A percentile compares a stretch with the other conserved stretches of the same genome.
Conservation (phyloP, 768 basidiomycete genomes). For the Neoboletus magnificus region DNA sequence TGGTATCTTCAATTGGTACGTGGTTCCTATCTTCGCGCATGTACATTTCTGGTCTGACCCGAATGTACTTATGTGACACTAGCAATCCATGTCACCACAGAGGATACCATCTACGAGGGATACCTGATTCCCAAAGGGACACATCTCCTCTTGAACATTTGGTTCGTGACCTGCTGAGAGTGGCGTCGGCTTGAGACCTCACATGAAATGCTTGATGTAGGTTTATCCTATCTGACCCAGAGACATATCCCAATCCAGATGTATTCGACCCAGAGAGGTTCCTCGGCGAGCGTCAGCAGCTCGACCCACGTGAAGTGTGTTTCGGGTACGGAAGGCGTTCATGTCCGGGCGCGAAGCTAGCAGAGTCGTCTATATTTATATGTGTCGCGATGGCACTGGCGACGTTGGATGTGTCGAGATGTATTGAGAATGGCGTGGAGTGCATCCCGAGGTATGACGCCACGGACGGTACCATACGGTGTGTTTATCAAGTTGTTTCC, state of each 20-base stretch:
- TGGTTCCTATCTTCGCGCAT: not conserved
- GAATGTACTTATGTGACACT: too few species aligned
- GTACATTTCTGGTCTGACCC: not conserved
- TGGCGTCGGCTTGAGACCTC: too few species aligned
- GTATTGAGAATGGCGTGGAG: not conserved
- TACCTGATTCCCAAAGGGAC: constrained; percentile 21
- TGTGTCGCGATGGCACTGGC: constrained; percentile 5
- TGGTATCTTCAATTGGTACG: not conserved
- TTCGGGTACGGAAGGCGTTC: constrained; percentile 17
- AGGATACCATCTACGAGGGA: constrained; percentile 20
- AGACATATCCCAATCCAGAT: constrained; percentile 9
- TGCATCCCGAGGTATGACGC: not conserved
- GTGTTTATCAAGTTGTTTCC: not conserved
- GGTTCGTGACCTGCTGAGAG: constrained; percentile 1
- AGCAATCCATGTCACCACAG: constrained; percentile 4
- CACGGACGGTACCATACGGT: constrained; percentile 2
- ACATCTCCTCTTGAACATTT: not conserved
- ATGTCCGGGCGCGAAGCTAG: constrained; percentile 11
- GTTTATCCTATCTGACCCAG: constrained; percentile 7
- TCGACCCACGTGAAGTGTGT: constrained; percentile 8
- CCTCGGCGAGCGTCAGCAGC: constrained; percentile 5
- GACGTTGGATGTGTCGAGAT: constrained; percentile 9
- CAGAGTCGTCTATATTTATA: constrained; percentile 2
- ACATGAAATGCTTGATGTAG: not conserved
- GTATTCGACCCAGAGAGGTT: constrained; percentile 15